phyloP scores from a whole-genome alignment of 2,329 filamentous ascomycete genomes.

The Cladosporium austrohemisphaericum region DNA sequence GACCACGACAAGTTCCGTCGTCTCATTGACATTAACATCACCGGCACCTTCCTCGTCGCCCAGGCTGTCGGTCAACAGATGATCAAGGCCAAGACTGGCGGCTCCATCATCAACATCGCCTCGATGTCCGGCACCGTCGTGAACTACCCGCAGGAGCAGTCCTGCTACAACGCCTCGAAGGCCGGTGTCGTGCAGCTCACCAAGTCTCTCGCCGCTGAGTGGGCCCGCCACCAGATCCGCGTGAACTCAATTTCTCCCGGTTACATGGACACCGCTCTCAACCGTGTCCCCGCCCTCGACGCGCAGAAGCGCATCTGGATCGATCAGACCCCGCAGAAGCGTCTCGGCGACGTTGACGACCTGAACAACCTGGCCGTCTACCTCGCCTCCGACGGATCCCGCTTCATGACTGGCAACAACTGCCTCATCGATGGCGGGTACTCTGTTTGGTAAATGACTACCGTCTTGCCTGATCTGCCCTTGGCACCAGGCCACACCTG shows the following conservation, averaged over 20 bases:
- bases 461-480: background rate
- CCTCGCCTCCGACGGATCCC: slow-evolving; percentile 67
- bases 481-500: too few species aligned
- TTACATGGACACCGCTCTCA: slow-evolving; percentile 82
- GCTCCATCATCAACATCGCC: slow-evolving; percentile 70
- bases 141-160: slow-evolving; percentile 66
- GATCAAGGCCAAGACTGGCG: slow-evolving; percentile 68
- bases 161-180: slow-evolving; percentile 80
- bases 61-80: slow-evolving; percentile 55
- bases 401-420: slow-evolving; percentile 76
- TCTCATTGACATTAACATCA: slow-evolving; percentile 78
- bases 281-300: slow-evolving; percentile 72
- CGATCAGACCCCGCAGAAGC: slow-evolving; percentile 67
- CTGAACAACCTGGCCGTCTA: slow-evolving; percentile 75
- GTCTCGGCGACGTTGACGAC: slow-evolving; percentile 69
- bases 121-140: slow-evolving; percentile 54
- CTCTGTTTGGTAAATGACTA: slow-evolving; percentile 49
- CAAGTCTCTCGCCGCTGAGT: slow-evolving; percentile 78
- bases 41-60: slow-evolving; percentile 72
- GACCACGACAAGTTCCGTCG: slow-evolving; percentile 72
- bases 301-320: slow-evolving; percentile 81
- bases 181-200: slow-evolving; percentile 73
- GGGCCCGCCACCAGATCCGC: slow-evolving; percentile 75
- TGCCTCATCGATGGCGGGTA: slow-evolving; percentile 69
- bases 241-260: slow-evolving; percentile 82